phyloP scores from a whole-genome alignment of 2,329 filamentous ascomycete species.

The Beauveria varroae region DNA sequence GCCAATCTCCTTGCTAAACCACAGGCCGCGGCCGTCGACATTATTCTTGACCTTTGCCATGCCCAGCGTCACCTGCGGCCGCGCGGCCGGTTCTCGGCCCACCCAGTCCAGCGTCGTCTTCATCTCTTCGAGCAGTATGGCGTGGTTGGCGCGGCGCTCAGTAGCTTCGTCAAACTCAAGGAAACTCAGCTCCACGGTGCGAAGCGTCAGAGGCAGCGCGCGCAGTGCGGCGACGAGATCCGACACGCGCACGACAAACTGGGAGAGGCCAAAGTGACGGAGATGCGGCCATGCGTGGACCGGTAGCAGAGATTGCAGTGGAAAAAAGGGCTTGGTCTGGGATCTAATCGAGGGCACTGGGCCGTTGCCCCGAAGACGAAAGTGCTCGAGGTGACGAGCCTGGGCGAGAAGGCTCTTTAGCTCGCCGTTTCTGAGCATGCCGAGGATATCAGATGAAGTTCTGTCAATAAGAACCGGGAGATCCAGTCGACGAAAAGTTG shows the following conservation, averaged over 20 bases:
- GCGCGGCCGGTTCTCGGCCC: background rate
- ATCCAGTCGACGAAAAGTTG: background rate
- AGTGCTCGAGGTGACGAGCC: constrained; percentile 15
- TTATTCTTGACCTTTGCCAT: background rate
- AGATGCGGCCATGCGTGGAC: constrained; percentile 21
- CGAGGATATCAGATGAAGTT: background rate
- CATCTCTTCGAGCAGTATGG: background rate
- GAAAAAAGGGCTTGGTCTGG: constrained; percentile 5
- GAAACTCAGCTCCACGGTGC: constrained; percentile 27
- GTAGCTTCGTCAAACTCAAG: constrained; percentile 17
- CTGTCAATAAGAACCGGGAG: background rate
- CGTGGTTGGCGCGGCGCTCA: background rate
- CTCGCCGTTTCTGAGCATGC: background rate
- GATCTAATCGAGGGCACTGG: background rate
- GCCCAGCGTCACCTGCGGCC: background rate
- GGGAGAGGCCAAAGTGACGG: constrained; percentile 23
- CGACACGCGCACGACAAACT: constrained; percentile 18
- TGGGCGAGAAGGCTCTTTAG: constrained; percentile 14
- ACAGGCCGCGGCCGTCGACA: background rate
- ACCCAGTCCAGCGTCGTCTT: background rate
- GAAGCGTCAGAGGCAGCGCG: constrained; percentile 20
- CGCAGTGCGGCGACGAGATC: constrained; percentile 23
- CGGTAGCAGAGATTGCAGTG: constrained; percentile 23
- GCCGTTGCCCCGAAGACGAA: constrained; percentile 16
- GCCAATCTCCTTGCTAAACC: background rate